A percentile compares a stretch with the other conserved stretches of the same genome.
These are phyloP conservation scores for Polyporus arcularius DNA, from an alignment of 768 basidiomycete species.

Conservation along the genomic window DNA sequence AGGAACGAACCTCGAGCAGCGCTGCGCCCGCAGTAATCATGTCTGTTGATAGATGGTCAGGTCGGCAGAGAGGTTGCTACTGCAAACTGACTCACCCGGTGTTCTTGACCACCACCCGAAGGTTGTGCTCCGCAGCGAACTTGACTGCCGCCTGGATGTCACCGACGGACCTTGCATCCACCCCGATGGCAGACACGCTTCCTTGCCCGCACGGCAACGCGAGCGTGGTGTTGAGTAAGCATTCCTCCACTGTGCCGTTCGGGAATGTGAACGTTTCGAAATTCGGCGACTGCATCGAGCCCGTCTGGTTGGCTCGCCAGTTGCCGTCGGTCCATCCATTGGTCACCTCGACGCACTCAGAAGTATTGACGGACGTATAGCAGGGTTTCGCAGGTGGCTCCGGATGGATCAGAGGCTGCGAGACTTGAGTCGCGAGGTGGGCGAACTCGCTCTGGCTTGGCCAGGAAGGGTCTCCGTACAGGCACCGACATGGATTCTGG, in stretches of 20 bases:
- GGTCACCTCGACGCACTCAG: conserved; percentile 38
- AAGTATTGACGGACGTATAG: conserved; percentile 37
- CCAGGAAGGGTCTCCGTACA: background rate
- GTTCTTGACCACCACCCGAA: conserved; percentile 31
- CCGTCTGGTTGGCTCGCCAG: conserved; percentile 44
- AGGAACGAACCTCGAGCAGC: conserved; percentile 27
- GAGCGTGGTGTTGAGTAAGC: conserved; percentile 48
- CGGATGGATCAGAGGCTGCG: conserved; percentile 47
- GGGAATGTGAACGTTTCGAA: conserved; percentile 35
- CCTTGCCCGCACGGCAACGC: conserved; percentile 45
- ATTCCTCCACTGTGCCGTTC: conserved; percentile 51
- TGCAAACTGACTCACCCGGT: conserved; percentile 12
- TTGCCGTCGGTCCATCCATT: conserved; percentile 32
- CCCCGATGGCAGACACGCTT: conserved; percentile 38
- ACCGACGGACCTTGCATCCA: conserved; percentile 29
- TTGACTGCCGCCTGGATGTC: conserved; percentile 26
- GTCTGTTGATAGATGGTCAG: background rate
- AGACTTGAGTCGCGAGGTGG: conserved; percentile 37
- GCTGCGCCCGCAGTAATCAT: conserved; percentile 22
- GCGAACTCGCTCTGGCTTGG: conserved; percentile 23
- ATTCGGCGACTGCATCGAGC: conserved; percentile 38
- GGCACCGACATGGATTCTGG: conserved; percentile 35
- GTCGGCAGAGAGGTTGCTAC: too few relatives aligned
- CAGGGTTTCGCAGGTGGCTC: conserved; percentile 41
- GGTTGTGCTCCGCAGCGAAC: conserved; percentile 25